Conservation (phyloP, 331 rosid species). For the Dryas integrifolia region DNA sequence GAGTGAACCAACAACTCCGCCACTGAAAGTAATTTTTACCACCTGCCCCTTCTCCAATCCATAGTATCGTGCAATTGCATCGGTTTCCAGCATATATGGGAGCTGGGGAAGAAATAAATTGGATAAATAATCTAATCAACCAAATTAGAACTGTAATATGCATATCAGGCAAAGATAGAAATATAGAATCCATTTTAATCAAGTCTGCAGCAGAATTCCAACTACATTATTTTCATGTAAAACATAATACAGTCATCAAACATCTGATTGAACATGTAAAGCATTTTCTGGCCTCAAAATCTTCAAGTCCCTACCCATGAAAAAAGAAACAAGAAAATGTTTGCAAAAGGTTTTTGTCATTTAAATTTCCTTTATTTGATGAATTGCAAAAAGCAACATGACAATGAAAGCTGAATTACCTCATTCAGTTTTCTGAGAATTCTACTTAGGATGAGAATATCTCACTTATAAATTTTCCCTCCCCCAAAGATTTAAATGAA, state of each 20-base stretch:
- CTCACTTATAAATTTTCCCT: neutral
- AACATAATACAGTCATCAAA: neutral
- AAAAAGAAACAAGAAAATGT: too few species aligned
- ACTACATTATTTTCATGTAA: neutral
- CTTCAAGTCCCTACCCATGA: neutral
- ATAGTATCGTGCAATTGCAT: conserved; percentile 39
- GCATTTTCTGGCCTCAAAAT: neutral
- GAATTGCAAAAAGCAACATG: neutral
- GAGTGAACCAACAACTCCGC: conserved; percentile 22
- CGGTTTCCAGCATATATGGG: conserved; percentile 41
- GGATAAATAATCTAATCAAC: neutral
- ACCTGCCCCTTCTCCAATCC: conserved; percentile 53
- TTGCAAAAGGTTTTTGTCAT: neutral
- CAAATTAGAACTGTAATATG: neutral
- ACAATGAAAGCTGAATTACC: too few species aligned
- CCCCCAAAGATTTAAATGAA: neutral
- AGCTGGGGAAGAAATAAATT: conserved; percentile 27
- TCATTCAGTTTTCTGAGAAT: neutral
- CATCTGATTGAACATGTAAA: neutral
- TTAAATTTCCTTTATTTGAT: neutral
- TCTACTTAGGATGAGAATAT: neutral
- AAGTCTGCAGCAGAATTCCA: neutral
- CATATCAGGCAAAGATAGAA: neutral
- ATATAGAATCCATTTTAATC: neutral
- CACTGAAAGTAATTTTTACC: conserved; percentile 32